phyloP scores from a whole-genome alignment of 2,329 filamentous ascomycete species.

The Trichoderma sp. region DNA sequence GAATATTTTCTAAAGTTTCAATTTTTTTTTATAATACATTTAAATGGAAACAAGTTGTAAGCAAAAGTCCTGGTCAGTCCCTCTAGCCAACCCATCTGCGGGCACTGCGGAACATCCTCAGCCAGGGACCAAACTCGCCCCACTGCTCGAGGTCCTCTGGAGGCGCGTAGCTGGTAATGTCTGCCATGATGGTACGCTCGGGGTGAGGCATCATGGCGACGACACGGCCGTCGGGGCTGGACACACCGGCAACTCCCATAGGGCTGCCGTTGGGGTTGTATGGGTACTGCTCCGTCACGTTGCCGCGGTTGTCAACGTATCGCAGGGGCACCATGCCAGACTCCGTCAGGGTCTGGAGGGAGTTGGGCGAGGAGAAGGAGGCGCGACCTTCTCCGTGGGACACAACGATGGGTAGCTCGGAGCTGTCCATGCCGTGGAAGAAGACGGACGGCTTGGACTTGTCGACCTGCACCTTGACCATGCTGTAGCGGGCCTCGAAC shows the following conservation, averaged over 20 bases:
- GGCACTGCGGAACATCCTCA: slow-evolving; percentile 83
- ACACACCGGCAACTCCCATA: slow-evolving; percentile 77
- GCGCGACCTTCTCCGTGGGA: slow-evolving; percentile 92
- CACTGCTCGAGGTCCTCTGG: slow-evolving; percentile 61
- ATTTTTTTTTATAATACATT: slow-evolving; percentile 2
- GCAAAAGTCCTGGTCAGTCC: not conserved
- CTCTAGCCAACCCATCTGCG: slow-evolving; percentile 78
- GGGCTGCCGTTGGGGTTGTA: slow-evolving; percentile 86
- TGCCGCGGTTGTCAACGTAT: slow-evolving; percentile 80
- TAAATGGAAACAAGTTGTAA: not conserved
- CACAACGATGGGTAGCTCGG: slow-evolving; percentile 80
- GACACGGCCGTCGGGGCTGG: slow-evolving; percentile 76
- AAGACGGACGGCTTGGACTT: slow-evolving; percentile 71
- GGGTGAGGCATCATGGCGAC: slow-evolving; percentile 93
- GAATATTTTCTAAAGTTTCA: slow-evolving; percentile 23
- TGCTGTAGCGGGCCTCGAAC: slow-evolving; percentile 85
- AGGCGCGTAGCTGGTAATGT: slow-evolving; percentile 76
- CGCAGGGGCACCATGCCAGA: slow-evolving; percentile 75
- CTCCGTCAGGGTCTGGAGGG: slow-evolving; percentile 59
- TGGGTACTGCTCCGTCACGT: slow-evolving; percentile 80
- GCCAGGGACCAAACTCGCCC: slow-evolving; percentile 85
- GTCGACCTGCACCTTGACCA: slow-evolving; percentile 75
- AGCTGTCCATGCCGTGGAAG: slow-evolving; percentile 84
- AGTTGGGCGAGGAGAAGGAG: slow-evolving; percentile 61
- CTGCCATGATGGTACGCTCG: slow-evolving; percentile 82